These are phyloP conservation scores for Pseudocercospora musae DNA, from an alignment of 2,329 filamentous ascomycete genomes.

Conservation along the genomic window DNA sequence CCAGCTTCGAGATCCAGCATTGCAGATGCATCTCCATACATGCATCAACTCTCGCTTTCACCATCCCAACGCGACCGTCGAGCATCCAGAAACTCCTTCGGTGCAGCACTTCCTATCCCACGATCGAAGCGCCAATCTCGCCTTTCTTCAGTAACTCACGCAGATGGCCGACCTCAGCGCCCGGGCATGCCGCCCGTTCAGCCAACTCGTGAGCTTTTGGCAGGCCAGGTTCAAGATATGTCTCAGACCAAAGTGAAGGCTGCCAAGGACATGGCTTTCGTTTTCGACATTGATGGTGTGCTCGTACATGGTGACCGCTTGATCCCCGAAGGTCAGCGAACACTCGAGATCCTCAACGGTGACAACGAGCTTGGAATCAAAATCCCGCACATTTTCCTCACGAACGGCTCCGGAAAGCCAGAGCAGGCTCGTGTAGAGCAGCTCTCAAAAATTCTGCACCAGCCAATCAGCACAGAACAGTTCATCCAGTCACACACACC, in stretches of 20 bases:
- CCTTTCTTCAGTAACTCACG: constrained; percentile 59
- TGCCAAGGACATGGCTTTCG: constrained; percentile 78
- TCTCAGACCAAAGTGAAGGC: constrained; percentile 62
- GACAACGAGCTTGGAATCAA: constrained; percentile 76
- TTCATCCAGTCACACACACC: constrained; percentile 77
- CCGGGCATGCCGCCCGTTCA: constrained; percentile 59
- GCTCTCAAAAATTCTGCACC: constrained; percentile 63
- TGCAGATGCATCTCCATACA: constrained; percentile 64
- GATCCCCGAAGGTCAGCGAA: constrained; percentile 64
- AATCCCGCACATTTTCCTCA: constrained; percentile 72
- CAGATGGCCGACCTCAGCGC: constrained; percentile 45
- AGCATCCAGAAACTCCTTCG: constrained; percentile 72
- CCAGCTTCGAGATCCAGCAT: constrained; percentile 66
- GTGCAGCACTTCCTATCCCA: constrained; percentile 68
- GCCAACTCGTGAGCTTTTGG: constrained; percentile 64
- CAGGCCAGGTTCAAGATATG: constrained; percentile 67
- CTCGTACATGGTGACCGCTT: constrained; percentile 69
- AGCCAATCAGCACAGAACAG: constrained; percentile 65
- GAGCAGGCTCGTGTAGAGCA: constrained; percentile 64
- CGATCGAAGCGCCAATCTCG: constrained; percentile 66
- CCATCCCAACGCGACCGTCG: constrained; percentile 67
- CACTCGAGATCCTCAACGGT: constrained; percentile 68
- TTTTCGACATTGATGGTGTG: constrained; percentile 75
- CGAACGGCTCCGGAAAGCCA: constrained; percentile 71
- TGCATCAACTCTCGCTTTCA: constrained; percentile 68